phyloP scores from a whole-genome alignment of 192 early-diverging fungal species.

The Obelidium mucronatum region DNA sequence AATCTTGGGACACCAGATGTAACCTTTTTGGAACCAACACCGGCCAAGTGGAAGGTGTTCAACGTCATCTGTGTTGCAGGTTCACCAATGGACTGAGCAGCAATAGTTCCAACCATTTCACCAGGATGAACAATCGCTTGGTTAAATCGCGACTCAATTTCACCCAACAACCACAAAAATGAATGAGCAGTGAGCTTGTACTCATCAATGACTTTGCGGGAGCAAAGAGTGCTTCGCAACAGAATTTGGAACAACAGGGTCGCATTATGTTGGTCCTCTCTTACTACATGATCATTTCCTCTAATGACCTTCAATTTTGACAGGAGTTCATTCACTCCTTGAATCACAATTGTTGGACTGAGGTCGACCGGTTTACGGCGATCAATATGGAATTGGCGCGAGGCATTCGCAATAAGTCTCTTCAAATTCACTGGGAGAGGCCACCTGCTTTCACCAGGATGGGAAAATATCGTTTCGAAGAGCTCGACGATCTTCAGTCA shows the following conservation, averaged over 20 bases:
- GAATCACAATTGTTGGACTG: slow-evolving; percentile 82
- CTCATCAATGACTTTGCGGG: slow-evolving; percentile 87
- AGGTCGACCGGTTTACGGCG: slow-evolving; percentile 81
- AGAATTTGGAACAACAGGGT: slow-evolving; percentile 92
- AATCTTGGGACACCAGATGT: slow-evolving; percentile 98
- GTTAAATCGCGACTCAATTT: slow-evolving; percentile 91
- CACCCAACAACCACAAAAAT: slow-evolving; percentile 94
- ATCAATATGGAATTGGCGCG: slow-evolving; percentile 88
- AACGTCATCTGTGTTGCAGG: slow-evolving; percentile 99
- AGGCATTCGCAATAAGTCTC: slow-evolving; percentile 90
- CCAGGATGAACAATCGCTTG: slow-evolving; percentile 90
- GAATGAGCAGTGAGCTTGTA: slow-evolving; percentile 86
- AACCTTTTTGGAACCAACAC: slow-evolving; percentile 96
- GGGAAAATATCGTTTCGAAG: slow-evolving; percentile 85
- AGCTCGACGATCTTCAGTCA: slow-evolving; percentile 76
- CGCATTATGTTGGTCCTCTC: slow-evolving; percentile 90
- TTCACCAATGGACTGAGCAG: slow-evolving; percentile 99
- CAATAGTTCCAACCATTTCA: slow-evolving; percentile 98
- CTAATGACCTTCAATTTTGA: slow-evolving; percentile 83
- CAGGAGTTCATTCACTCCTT: slow-evolving; percentile 74
- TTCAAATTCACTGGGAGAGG: slow-evolving; percentile 91
- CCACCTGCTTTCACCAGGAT: slow-evolving; percentile 68
- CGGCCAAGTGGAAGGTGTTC: slow-evolving; percentile 99
- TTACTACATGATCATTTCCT: slow-evolving; percentile 85
- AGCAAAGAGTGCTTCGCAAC: slow-evolving; percentile 80